A percentile compares a stretch with the other conserved stretches of the same genome.
Evolutionary conservation across 345 rosid species (phyloP).

Genomic region (Linum trigynum): DNA sequence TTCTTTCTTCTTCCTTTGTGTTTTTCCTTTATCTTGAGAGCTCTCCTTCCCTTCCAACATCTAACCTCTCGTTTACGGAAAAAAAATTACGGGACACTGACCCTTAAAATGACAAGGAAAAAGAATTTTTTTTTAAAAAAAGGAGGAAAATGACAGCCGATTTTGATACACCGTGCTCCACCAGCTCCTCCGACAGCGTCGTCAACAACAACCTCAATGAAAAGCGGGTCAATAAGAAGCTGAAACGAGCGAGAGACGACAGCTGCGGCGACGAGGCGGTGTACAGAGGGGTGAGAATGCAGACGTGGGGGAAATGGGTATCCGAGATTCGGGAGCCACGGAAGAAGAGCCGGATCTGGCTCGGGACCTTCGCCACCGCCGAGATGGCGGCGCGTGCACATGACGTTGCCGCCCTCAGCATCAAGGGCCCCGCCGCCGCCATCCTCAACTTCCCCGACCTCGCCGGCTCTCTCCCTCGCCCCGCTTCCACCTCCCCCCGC

Average conservation of each 20-base stretch:
- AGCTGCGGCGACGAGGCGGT: not conserved
- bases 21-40: no score
- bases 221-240: not conserved
- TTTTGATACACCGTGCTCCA: no score
- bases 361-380: not conserved
- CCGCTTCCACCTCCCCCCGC: not conserved
- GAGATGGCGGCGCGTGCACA: not conserved
- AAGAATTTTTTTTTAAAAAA: no score
- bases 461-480: not conserved
- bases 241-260: not conserved
- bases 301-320: not conserved
- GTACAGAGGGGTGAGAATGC: not conserved
- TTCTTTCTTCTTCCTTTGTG: no score
- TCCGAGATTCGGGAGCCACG: not conserved
- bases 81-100: no score
- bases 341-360: not conserved
- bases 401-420: not conserved
- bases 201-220: no score
- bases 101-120: no score
- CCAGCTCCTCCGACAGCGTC: no score
- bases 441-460: not conserved
- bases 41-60: no score
- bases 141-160: no score
- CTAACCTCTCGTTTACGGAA: no score
- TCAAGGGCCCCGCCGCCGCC: not conserved